phyloP scores from a whole-genome alignment of 106 monocot species.

The Narthecium ossifragum region DNA sequence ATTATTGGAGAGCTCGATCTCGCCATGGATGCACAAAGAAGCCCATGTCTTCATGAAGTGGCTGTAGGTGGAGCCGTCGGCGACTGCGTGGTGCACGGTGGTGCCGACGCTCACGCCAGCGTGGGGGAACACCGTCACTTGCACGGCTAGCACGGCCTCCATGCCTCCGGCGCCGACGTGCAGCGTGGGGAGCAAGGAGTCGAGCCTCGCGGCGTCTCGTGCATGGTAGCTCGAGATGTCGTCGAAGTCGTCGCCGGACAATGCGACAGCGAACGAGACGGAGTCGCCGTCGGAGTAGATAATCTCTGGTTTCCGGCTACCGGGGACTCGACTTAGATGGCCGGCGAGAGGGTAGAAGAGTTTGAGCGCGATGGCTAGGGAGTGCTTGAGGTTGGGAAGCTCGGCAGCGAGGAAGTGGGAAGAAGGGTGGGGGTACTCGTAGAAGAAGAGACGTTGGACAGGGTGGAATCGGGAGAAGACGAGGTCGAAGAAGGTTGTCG shows the following conservation, averaged over 20 bases:
- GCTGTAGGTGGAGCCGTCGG: conserved; percentile 26
- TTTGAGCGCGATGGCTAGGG: conserved; percentile 5
- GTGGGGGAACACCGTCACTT: conserved; percentile 15
- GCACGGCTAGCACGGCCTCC: not conserved
- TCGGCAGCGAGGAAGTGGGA: conserved; percentile 5
- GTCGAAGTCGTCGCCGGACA: conserved; percentile 2
- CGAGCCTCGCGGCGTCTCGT: not conserved
- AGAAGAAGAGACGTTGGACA: conserved; percentile 18
- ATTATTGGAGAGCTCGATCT: not conserved
- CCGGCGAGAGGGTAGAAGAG: conserved; percentile 29
- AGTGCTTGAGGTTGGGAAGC: conserved; percentile 6
- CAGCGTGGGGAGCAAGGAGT: not conserved
- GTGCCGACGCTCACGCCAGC: conserved; percentile 21
- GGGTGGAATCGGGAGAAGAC: not conserved
- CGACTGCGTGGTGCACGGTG: conserved; percentile 24
- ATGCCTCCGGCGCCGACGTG: not conserved
- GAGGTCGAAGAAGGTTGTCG: conserved; percentile 11
- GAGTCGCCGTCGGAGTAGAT: not conserved
- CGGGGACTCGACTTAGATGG: not conserved
- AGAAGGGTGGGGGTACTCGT: conserved; percentile 3
- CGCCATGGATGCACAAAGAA: not conserved
- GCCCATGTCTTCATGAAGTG: conserved; percentile 37
- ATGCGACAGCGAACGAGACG: conserved; percentile 3
- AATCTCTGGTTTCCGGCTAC: not conserved
- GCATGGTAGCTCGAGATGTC: conserved; percentile 2